Evolutionary conservation across 768 basidiomycete species (phyloP).

Genomic region (Amyloporia xantha): DNA sequence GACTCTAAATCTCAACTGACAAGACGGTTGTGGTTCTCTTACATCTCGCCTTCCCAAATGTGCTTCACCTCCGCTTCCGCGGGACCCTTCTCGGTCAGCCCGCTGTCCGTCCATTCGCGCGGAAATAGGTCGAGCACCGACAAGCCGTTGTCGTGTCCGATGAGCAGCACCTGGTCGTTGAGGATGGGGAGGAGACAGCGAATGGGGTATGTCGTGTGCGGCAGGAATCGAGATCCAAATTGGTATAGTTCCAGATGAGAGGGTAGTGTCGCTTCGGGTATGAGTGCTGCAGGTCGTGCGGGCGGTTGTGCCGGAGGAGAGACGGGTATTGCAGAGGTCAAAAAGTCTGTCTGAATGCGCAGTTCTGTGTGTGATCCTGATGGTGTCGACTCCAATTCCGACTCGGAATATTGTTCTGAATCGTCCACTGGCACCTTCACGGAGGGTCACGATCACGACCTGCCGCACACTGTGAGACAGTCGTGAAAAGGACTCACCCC

Average conservation of each 20-base stretch:
- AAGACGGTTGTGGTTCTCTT: conserved; percentile 17
- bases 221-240: conserved; percentile 82
- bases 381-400: not conserved
- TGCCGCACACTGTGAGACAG: too few relatives aligned
- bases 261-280: conserved; percentile 41
- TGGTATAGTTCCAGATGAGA: conserved; percentile 64
- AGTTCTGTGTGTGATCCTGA: conserved; percentile 2
- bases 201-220: conserved; percentile 71
- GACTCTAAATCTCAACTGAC: not conserved
- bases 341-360: conserved; percentile 19
- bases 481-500: conserved; percentile 30
- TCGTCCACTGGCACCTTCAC: too few relatives aligned
- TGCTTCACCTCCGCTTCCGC: conserved; percentile 60
- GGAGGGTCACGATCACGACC: not conserved
- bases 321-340: conserved; percentile 10
- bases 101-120: conserved; percentile 50
- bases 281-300: conserved; percentile 12
- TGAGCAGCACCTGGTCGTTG: conserved; percentile 55
- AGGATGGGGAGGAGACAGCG: conserved; percentile 68
- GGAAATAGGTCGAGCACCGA: conserved; percentile 83
- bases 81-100: conserved; percentile 45
- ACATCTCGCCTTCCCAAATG: conserved; percentile 80
- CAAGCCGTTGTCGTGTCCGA: conserved; percentile 76
- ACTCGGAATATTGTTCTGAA: not conserved
- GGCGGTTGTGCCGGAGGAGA: conserved; percentile 17